phyloP scores from a whole-genome alignment of 441 rosid species.

The Gossypium aridum region DNA sequence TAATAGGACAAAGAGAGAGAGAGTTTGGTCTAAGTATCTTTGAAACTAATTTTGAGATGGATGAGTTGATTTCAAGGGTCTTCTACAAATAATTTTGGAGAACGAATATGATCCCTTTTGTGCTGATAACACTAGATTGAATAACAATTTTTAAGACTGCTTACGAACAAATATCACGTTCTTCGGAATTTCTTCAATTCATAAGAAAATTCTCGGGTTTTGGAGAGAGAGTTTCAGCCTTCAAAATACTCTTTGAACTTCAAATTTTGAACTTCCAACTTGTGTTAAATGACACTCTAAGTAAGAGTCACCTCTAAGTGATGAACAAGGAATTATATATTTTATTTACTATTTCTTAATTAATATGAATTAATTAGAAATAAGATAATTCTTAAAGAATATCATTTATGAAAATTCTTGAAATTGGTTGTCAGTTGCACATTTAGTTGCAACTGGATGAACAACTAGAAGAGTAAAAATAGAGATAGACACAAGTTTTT shows the following conservation, averaged over 20 bases:
- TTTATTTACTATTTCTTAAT: no score
- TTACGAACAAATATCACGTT: background rate
- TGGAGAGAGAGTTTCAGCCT: no score
- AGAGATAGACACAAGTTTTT: no score
- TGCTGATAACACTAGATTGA: background rate
- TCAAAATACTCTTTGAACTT: background rate
- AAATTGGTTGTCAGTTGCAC: background rate
- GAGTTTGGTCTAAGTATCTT: background rate
- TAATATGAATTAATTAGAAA: background rate
- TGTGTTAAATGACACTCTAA: background rate
- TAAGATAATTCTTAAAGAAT: background rate
- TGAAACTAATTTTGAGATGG: background rate
- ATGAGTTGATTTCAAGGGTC: background rate
- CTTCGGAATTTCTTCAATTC: no score
- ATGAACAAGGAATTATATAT: background rate
- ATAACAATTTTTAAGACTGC: background rate
- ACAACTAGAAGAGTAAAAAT: background rate
- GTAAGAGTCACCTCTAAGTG: no score
- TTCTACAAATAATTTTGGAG: background rate
- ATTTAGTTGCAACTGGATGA: background rate
- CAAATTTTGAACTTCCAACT: no score
- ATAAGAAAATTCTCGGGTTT: no score
- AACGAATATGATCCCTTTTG: background rate
- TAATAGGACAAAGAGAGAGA: background rate
- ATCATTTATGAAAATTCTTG: no score